Percentiles rank a stretch among this genome's conserved stretches.
Conservation (phyloP, 2,329 filamentous ascomycete genomes). For the Fonsecaea pedrosoi region DNA sequence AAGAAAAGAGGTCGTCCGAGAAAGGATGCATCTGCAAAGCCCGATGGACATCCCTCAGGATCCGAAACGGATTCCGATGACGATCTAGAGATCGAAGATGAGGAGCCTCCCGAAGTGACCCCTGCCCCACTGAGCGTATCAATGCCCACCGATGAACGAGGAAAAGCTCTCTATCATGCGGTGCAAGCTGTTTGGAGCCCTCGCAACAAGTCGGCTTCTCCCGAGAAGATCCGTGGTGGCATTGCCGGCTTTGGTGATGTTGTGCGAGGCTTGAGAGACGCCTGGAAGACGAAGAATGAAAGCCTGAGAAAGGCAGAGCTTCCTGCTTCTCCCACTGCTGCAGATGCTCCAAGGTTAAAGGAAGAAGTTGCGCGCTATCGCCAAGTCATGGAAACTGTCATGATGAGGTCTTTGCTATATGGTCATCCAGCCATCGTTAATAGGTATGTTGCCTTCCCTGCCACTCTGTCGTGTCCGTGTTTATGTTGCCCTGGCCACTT, state of each 20-base stretch:
- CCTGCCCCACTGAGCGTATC: conserved; percentile 62
- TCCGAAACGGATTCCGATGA: conserved; percentile 56
- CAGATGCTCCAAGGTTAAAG: conserved; percentile 61
- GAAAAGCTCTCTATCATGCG: conserved; percentile 60
- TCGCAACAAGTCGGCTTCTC: conserved; percentile 57
- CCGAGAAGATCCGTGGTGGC: conserved; percentile 61
- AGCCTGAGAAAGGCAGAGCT: conserved; percentile 64
- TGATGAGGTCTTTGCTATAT: conserved; percentile 51
- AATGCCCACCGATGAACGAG: conserved; percentile 58
- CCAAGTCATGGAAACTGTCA: conserved; percentile 61
- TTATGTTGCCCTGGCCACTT: neutral
- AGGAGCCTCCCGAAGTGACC: conserved; percentile 60
- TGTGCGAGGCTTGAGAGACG: conserved; percentile 64
- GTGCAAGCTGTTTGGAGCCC: conserved; percentile 68
- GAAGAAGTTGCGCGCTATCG: conserved; percentile 65
- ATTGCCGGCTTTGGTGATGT: conserved; percentile 66
- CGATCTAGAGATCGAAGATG: conserved; percentile 58
- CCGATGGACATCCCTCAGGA: conserved; percentile 42
- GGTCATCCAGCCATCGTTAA: conserved; percentile 56
- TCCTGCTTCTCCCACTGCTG: conserved; percentile 53
- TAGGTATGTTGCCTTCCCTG: conserved; percentile 53
- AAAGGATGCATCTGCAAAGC: conserved; percentile 35
- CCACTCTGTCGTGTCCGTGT: conserved; percentile 13
- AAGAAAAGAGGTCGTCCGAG: conserved; percentile 39
- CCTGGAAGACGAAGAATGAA: conserved; percentile 65